Base-by-base conservation (phyloP, 495 filamentous ascomycete genomes). In the Aspergillus saccharolyticus region DNA sequence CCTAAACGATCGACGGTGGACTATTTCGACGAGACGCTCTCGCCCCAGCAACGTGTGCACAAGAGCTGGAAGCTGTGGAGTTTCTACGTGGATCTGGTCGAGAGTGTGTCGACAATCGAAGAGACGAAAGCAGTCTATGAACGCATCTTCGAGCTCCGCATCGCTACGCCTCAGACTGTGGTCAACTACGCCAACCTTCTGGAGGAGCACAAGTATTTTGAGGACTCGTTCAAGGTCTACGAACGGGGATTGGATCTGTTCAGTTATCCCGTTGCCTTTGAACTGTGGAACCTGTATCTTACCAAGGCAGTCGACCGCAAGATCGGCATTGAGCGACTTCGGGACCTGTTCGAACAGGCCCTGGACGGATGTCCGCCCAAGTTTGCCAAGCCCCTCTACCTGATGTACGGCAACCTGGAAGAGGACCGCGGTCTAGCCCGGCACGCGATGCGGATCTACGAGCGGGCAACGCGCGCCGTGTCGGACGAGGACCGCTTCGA, bases 31-130 rank as follows among this genome's bases (percentile, higher is more conserved):
- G 95, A 99, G 69, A 89, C 83, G 0, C 77, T 99, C 8, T 89
- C 90, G 5, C 93, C 95, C 10, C 95, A 97, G 69, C 94, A 97
- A 71, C 83, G 95, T 56, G 88, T 99, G 8, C 95, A 99, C 74
- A 99, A 97, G 80, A 95, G 90, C 68, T 99, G 95, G 95, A 99
- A 97, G 70, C 74, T 99, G 15, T 99, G 94, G 94, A 94, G 89
- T 78, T 99, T 97, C 80, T 99, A 99, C 64, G 92, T 99, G 42
- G 94, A 99, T 72, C 82, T 99, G 0, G 93, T 99, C 12, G 94
- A 99, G 69, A 94, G 90, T 73, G 91, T 96, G 17, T 85, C 87
- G 56, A 90, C 89, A 0, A 74, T 97, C 3, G 93, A 97, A 10
- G 93, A 97, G 73, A 97, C 94, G 12, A 87, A 84, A 67, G 91